Evolutionary conservation across 495 filamentous ascomycete genomes (phyloP).

Genomic region (Hyaloscypha hepaticicola): DNA sequence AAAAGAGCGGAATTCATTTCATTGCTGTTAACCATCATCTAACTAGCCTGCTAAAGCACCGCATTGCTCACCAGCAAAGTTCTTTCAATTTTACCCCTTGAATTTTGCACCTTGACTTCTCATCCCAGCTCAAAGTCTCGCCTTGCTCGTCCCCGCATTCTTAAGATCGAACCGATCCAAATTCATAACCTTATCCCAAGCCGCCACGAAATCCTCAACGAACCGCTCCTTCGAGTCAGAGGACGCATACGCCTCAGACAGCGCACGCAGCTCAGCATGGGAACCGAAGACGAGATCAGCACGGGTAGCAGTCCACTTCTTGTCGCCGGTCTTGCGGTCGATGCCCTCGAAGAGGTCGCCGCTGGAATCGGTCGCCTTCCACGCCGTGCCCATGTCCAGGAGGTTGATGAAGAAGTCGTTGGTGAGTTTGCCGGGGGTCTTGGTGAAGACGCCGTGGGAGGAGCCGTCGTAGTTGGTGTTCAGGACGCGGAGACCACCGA

Average conservation of each 20-base stretch:
- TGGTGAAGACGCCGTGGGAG: slow-evolving; percentile 59
- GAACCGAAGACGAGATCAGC: slow-evolving; percentile 68
- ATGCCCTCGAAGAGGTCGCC: slow-evolving; percentile 58
- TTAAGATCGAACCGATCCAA: slow-evolving; percentile 64
- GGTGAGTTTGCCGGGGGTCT: slow-evolving; percentile 60
- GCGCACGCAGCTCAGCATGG: slow-evolving; percentile 66
- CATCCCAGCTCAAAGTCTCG: slow-evolving; percentile 13
- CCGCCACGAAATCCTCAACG: slow-evolving; percentile 65
- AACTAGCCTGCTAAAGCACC: background rate
- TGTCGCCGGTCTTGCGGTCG: slow-evolving; percentile 64
- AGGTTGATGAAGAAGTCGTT: slow-evolving; percentile 79
- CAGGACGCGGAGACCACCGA: slow-evolving; percentile 66
- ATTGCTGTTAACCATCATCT: background rate
- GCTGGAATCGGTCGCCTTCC: slow-evolving; percentile 51
- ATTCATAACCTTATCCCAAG: slow-evolving; percentile 72
- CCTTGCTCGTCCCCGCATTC: background rate
- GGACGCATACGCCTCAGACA: slow-evolving; percentile 64
- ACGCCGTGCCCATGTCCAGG: slow-evolving; percentile 61
- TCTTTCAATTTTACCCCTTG: no score
- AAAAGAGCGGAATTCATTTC: background rate
- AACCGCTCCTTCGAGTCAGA: slow-evolving; percentile 57
- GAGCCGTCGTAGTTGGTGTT: slow-evolving; percentile 67
- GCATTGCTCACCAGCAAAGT: no score
- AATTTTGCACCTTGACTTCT: no score
- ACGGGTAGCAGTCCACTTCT: slow-evolving; percentile 69